Conservation (phyloP, 768 basidiomycete species). For the Termitomyces titanicus region DNA sequence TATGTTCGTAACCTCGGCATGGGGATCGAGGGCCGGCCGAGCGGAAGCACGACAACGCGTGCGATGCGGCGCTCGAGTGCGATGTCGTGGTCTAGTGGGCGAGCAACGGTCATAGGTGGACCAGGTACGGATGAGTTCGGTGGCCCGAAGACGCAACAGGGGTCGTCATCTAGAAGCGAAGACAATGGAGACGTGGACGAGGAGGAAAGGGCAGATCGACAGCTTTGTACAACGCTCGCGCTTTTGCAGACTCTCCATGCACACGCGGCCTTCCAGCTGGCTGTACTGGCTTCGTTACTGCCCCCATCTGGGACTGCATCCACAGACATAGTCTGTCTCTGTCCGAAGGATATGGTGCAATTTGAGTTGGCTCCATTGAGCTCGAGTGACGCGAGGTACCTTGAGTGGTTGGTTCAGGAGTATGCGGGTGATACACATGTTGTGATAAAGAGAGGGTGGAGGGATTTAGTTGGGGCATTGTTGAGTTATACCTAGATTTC, state of each 20-base stretch:
- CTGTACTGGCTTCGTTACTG: slow-evolving; percentile 37
- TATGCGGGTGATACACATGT: slow-evolving; percentile 47
- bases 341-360: slow-evolving; percentile 58
- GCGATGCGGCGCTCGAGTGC: slow-evolving; percentile 40
- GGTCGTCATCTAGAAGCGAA: neutral
- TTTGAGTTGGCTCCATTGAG: slow-evolving; percentile 78
- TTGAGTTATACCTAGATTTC: slow-evolving; percentile 34
- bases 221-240: slow-evolving; percentile 48
- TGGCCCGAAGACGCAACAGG: neutral
- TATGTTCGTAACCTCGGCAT: slow-evolving; percentile 60
- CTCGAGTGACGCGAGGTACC: slow-evolving; percentile 62
- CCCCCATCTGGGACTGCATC: slow-evolving; percentile 10
- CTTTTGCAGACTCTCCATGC: slow-evolving; percentile 69
- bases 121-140: slow-evolving; percentile 24
- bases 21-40: slow-evolving; percentile 66
- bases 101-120: slow-evolving; percentile 29
- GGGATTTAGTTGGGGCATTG: slow-evolving; percentile 41
- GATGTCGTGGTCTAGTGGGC: slow-evolving; percentile 47
- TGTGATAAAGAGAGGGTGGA: slow-evolving; percentile 46
- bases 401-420: slow-evolving; percentile 74
- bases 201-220: slow-evolving; percentile 25
- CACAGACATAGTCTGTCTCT: slow-evolving; percentile 36
- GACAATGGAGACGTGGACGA: slow-evolving; percentile 19
- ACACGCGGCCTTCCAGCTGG: slow-evolving; percentile 56
- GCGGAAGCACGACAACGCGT: slow-evolving; percentile 18